These are phyloP conservation scores for Whalleya microplaca DNA, from an alignment of 2,329 filamentous ascomycete genomes.

Conservation along the genomic window DNA sequence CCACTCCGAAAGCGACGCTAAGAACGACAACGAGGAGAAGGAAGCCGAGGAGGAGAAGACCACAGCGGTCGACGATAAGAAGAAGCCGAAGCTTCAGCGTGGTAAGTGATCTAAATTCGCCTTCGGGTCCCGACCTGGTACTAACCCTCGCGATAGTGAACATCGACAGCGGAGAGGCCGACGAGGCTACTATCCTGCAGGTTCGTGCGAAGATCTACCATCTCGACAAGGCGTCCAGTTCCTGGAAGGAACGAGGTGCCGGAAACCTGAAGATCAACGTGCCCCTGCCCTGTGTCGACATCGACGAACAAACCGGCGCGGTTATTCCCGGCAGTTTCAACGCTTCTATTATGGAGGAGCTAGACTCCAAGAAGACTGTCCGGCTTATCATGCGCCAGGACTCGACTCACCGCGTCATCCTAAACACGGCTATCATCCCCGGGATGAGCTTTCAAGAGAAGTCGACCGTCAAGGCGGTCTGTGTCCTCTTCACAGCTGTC, in stretches of 20 bases:
- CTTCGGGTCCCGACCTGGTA: constrained; percentile 32
- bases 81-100: constrained; percentile 69
- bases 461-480: constrained; percentile 71
- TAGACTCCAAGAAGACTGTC: constrained; percentile 58
- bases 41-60: constrained; percentile 51
- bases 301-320: constrained; percentile 53
- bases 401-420: constrained; percentile 80
- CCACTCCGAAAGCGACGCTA: constrained; percentile 41
- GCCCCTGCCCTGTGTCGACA: constrained; percentile 58
- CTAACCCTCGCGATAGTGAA: constrained; percentile 50
- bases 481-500: constrained; percentile 68
- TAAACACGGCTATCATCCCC: constrained; percentile 82
- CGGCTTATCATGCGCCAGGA: constrained; percentile 91
- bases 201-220: constrained; percentile 85
- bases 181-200: constrained; percentile 74
- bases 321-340: constrained; percentile 60
- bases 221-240: constrained; percentile 68
- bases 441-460: constrained; percentile 80
- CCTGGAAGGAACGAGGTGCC: constrained; percentile 88
- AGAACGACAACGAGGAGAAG: constrained; percentile 51
- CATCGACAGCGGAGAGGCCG: constrained; percentile 85
- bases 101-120: constrained; percentile 53
- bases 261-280: constrained; percentile 87
- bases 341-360: constrained; percentile 53
- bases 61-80: constrained; percentile 52